Base-by-base conservation (phyloP, 768 basidiomycete species). In the Hydnomerulius pinastri region DNA sequence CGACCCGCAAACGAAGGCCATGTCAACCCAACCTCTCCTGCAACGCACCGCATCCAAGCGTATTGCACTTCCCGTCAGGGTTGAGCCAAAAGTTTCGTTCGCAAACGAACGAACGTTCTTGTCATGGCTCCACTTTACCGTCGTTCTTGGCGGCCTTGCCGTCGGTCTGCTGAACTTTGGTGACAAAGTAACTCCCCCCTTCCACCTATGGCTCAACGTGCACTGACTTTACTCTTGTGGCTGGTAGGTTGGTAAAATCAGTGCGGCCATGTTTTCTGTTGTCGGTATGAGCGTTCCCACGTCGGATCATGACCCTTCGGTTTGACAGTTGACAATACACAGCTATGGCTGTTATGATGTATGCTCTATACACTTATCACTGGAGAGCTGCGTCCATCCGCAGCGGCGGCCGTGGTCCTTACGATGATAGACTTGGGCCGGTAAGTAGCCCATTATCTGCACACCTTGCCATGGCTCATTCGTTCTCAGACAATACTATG, bases 91-190 rank as follows among this genome's bases (percentile, higher is more conserved):
- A 61, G 92, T 96, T 53, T 92, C 92, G 40, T 96, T 95, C 60
- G 92, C 92, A 36, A 95, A 95, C 69, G 92, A 94, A 70, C 83
- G 91, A 48, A 94, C 97, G 0, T 98, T 98, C 73, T 78, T 99
- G 38, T 95, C 94, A 79, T 98, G 96, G 97, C 81, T 98, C 42
- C 94, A 97, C 71, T 98, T 97, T 69, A 94, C 95, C 33, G 93
- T 98, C 71, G 92, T 99, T 50, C 85, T 99, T 7, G 95, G 96
- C 24, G 97, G 97, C 50, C 80, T 99, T 39, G 90, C 94, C 2
- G 94, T 98, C 12, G 97, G 97, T 10, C 73, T 99, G 50, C 77
- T 99, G 61, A 99, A 99, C 71, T 99, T 99, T 75, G 97, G 97
- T 53, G 97, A 98, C 70, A 91, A 91, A 74, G 93, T 87, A 51